phyloP scores from a whole-genome alignment of 2,329 filamentous ascomycete species.

The Xylariaceae sp. region DNA sequence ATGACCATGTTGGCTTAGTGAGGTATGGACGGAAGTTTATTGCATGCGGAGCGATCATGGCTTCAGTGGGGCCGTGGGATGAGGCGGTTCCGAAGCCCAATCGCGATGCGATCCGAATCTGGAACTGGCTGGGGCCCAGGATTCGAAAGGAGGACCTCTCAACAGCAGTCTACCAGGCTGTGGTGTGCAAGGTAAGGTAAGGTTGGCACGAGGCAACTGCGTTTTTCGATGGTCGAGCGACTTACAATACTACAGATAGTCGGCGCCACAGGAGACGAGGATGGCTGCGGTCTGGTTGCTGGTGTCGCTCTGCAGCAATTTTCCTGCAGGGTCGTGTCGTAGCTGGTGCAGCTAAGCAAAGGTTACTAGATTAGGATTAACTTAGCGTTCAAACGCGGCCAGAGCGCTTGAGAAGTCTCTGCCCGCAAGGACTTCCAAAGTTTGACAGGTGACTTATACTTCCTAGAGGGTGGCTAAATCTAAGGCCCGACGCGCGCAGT shows the following conservation, averaged over 20 bases:
- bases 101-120: too few species aligned
- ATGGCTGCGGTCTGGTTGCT: not conserved
- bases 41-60: constrained; percentile 10
- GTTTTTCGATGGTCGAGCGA: constrained; percentile 1
- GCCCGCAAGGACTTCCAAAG: not conserved
- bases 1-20: constrained; percentile 1
- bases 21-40: constrained; percentile 8
- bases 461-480: too few species aligned
- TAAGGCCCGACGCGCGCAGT: not conserved
- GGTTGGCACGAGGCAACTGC: not conserved
- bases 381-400: not conserved
- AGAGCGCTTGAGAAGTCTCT: not conserved
- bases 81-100: constrained; percentile 10
- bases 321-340: not conserved
- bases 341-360: not conserved
- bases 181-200: not conserved
- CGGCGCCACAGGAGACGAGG: not conserved
- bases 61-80: not conserved
- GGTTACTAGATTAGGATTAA: not conserved
- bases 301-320: not conserved
- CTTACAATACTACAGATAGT: not conserved
- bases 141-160: not conserved
- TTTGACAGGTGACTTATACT: too few species aligned
- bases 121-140: not conserved
- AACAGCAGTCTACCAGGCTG: not conserved